Conservation (phyloP, 2,329 filamentous ascomycete species). For the Ascochyta fabae region DNA sequence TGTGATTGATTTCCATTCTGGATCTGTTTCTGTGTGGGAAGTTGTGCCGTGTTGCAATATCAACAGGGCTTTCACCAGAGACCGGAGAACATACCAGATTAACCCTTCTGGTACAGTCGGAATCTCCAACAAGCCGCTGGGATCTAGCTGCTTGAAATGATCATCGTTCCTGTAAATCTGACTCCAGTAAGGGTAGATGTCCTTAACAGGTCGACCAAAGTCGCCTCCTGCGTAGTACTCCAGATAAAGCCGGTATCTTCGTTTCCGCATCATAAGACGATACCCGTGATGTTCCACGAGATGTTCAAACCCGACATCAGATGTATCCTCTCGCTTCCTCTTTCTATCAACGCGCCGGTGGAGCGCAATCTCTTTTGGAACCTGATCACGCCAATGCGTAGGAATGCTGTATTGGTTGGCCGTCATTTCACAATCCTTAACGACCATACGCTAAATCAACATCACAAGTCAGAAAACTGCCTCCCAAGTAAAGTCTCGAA, state of each 20-base stretch:
- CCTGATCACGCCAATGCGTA: neutral
- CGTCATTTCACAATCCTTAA: neutral
- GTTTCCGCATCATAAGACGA: neutral
- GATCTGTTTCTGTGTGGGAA: neutral
- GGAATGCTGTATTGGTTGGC: neutral
- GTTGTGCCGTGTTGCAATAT: neutral
- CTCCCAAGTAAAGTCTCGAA: neutral
- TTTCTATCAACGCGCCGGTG: neutral
- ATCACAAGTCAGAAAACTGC: neutral
- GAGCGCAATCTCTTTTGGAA: neutral
- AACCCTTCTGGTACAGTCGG: neutral
- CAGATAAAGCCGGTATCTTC: neutral
- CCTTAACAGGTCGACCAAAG: neutral
- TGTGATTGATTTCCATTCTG: neutral
- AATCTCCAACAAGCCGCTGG: neutral
- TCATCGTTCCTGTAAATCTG: neutral
- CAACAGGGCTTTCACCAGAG: neutral
- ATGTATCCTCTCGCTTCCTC: neutral
- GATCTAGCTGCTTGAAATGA: neutral
- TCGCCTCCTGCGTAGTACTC: neutral
- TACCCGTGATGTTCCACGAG: neutral
- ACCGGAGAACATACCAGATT: neutral
- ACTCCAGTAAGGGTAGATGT: neutral
- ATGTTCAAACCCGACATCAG: neutral
- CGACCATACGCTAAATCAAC: neutral